phyloP scores from a whole-genome alignment of 768 basidiomycete species.

The Hericium rajendrae region DNA sequence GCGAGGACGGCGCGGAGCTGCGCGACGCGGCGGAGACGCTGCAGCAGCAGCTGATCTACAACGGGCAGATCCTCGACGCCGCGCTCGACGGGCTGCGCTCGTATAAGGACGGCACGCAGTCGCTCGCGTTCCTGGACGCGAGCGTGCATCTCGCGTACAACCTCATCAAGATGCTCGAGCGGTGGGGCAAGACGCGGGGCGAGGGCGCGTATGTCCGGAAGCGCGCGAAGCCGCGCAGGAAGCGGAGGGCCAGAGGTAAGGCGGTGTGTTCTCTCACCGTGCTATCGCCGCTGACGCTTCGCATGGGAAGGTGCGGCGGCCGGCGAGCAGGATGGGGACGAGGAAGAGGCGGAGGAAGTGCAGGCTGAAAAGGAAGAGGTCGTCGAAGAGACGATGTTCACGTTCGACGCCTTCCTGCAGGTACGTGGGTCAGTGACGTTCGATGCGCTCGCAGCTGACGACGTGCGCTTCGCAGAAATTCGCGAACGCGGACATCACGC shows the following conservation, averaged over 20 bases:
- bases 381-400: conserved; percentile 79
- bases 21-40: conserved; percentile 72
- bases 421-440: conserved; percentile 34
- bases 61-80: conserved; percentile 88
- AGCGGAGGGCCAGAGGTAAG: conserved; percentile 25
- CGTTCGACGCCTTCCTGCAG: conserved; percentile 85
- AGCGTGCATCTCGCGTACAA: conserved; percentile 78
- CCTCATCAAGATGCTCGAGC: conserved; percentile 83
- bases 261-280: conserved; percentile 7
- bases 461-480: conserved; percentile 56
- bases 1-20: conserved; percentile 27
- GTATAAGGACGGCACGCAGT: conserved; percentile 77
- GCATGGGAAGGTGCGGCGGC: conserved; percentile 5
- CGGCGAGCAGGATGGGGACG: conserved; percentile 35
- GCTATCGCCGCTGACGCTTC: conserved; percentile 1
- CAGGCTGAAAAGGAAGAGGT: conserved; percentile 63
- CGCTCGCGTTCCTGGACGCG: conserved; percentile 76
- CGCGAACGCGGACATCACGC: conserved; percentile 75
- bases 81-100: conserved; percentile 65
- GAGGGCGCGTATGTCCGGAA: conserved; percentile 61
- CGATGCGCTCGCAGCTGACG: conserved; percentile 3
- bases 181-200: conserved; percentile 66
- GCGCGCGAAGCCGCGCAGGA: conserved; percentile 47
- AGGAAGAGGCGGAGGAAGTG: conserved; percentile 58
- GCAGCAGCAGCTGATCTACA: conserved; percentile 89